These are phyloP conservation scores for Colletotrichum tanaceti DNA, from an alignment of 2,329 filamentous ascomycete genomes.

Conservation along the genomic window DNA sequence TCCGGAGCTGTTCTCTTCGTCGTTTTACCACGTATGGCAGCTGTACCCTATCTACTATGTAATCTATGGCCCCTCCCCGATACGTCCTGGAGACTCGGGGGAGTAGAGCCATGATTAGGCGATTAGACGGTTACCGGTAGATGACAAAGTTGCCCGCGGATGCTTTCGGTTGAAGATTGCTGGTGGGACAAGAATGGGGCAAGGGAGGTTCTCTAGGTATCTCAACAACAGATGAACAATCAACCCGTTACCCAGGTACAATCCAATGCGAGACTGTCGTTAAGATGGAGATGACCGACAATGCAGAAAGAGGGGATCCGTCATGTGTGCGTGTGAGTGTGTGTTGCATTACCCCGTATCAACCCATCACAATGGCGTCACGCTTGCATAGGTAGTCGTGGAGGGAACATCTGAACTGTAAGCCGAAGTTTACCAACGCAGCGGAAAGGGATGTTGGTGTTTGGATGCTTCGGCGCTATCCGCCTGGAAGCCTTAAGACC, in stretches of 20 bases:
- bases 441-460: neutral
- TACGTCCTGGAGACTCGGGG: slow-evolving; percentile 11
- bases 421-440: slow-evolving; percentile 1
- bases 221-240: neutral
- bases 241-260: too few species aligned
- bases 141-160: neutral
- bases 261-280: neutral
- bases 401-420: slow-evolving; percentile 15
- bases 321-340: neutral
- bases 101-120: neutral
- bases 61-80: slow-evolving; percentile 15
- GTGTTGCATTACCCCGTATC: slow-evolving; percentile 1
- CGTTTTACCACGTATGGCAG: slow-evolving; percentile 21
- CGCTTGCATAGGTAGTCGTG: slow-evolving; percentile 12
- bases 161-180: neutral
- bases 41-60: slow-evolving; percentile 38
- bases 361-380: slow-evolving; percentile 33
- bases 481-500: slow-evolving; percentile 5
- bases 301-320: neutral
- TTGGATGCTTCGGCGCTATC: neutral
- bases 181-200: neutral
- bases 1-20: slow-evolving; percentile 11
- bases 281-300: neutral
- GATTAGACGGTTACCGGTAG: neutral
- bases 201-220: neutral